Base-by-base conservation (phyloP, 345 rosid genomes). In the Salix purpurea region DNA sequence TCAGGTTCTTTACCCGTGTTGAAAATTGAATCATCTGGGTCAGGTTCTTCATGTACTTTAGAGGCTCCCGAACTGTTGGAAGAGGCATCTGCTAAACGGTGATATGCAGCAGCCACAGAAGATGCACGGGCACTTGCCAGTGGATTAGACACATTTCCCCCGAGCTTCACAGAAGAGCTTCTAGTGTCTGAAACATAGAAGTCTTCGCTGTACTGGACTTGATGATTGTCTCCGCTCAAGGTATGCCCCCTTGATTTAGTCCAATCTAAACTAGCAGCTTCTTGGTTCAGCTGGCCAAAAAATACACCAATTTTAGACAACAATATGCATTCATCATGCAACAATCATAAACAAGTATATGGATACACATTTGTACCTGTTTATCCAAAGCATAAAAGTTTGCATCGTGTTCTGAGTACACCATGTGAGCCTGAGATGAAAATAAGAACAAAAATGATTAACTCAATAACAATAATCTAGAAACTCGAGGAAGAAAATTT, bases 71-170 rank as follows among this genome's bases (percentile, higher is more conserved):
- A 54, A 80, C 8, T 48, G 66, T 74, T 72, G 26, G 42, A 76
- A 77, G 85, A 79, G 58, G 83, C 76, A 50, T 74, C 73, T 73
- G 78, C 86, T 61, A 87, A 76, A 78, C 97, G 94, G 58, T 62
- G 86, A 85, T 82, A 92, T 65, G 98, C 99, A 89, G 99, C 99
- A 81, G 89, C 86, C 76, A 91, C 95, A 15, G 98, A 92, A 64
- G 97, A 85, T 50, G 83, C 90, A 65, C 95, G 94, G 39, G 94
- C 96, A 90, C 81, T 85, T 67, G 79, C 90, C 69, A 88, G 72
- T 71, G 85, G 84, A 78, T 83, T 83, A 1, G 76, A 83, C 39
- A 68, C 79, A 80, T 78, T 88, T 75, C 97, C 99, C 48, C 98
- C 99, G 62, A 96, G 91, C 84, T 89, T 92, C 58, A 74, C 90